These are phyloP conservation scores for Glarea lozoyensis DNA, from an alignment of 495 filamentous ascomycete genomes.

Conservation along the genomic window DNA sequence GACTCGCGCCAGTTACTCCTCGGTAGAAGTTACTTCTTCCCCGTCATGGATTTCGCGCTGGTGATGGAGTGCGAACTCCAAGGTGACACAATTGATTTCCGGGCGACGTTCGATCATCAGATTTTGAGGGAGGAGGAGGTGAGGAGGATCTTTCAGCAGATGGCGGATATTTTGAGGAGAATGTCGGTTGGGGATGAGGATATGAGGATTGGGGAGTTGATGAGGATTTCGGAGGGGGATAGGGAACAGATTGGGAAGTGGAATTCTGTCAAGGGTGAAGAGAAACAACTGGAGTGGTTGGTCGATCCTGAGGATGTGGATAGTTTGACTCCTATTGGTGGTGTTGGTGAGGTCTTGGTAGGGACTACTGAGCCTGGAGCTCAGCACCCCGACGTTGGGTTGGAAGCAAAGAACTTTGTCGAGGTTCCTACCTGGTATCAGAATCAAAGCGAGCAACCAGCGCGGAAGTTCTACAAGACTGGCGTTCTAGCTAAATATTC, in stretches of 20 bases:
- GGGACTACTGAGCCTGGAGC: neutral
- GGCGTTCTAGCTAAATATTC: neutral
- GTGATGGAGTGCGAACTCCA: slow-evolving; percentile 7
- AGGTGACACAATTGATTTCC: neutral
- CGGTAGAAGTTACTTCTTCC: neutral
- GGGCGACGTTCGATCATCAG: slow-evolving; percentile 7
- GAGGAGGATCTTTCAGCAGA: slow-evolving; percentile 1
- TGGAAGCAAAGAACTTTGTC: neutral
- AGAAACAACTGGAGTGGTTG: neutral
- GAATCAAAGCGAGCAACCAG: neutral
- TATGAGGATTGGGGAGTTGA: neutral
- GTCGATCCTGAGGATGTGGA: neutral
- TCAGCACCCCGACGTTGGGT: neutral
- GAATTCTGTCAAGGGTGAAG: neutral
- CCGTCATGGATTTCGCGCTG: neutral
- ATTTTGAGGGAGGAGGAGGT: slow-evolving; percentile 2
- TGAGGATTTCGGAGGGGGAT: neutral
- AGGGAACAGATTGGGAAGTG: neutral
- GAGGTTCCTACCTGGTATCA: neutral
- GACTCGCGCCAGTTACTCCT: neutral
- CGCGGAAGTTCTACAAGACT: neutral
- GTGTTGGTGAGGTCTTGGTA: neutral
- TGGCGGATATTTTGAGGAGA: neutral
- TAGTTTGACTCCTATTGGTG: neutral
- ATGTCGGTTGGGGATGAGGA: neutral